Percentiles rank a stretch among this genome's conserved stretches.
Conservation (phyloP, 208 protist genomes). For the Phytomonas serpens region DNA sequence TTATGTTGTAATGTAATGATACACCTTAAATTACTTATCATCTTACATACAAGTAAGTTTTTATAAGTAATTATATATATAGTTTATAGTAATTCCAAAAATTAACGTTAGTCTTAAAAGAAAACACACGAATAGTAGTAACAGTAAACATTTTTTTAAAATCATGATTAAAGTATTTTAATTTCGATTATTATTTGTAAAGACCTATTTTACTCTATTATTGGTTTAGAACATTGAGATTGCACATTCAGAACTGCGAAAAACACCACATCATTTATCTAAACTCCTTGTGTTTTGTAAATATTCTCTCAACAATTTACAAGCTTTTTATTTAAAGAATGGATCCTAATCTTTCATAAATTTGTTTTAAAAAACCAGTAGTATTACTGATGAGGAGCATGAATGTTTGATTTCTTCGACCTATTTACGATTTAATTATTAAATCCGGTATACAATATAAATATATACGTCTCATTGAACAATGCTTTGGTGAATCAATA, state of each 20-base stretch:
- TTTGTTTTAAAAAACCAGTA: slow-evolving; percentile 2
- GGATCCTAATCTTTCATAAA: not conserved
- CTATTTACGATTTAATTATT: not conserved
- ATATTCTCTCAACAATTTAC: not conserved
- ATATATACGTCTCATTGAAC: not conserved
- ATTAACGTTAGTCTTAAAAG: not conserved
- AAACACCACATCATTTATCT: not conserved
- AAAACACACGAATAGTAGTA: not conserved
- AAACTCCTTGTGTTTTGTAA: slow-evolving; percentile 1
- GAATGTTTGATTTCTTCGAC: not conserved
- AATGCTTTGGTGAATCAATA: slow-evolving; percentile 5
- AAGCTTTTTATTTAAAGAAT: not conserved
- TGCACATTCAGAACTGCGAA: not conserved
- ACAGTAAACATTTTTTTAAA: not conserved
- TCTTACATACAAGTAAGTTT: not conserved
- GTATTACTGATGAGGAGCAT: not conserved
- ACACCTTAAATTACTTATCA: not conserved
- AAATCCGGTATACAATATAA: not conserved
- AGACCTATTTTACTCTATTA: not conserved
- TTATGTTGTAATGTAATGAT: not conserved
- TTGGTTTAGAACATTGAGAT: not conserved
- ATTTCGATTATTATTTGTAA: not conserved
- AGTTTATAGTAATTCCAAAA: not conserved
- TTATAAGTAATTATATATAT: not conserved
- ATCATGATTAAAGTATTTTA: not conserved